Evolutionary conservation across 352 stramenopile genomes (phyloP).

Genomic region (Phytopythium boreale): DNA sequence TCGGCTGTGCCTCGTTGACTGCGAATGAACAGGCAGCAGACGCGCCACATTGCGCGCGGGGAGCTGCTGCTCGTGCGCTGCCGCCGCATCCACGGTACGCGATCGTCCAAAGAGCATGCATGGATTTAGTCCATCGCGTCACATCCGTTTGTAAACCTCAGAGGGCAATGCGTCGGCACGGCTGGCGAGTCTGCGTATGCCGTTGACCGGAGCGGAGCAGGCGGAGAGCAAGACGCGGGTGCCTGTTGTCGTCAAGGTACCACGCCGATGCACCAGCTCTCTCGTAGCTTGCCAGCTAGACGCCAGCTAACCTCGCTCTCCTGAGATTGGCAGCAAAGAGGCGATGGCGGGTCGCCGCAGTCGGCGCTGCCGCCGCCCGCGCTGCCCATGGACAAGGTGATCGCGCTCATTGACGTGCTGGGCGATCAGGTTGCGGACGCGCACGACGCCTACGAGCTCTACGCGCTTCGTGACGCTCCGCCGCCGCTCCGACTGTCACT

Average conservation of each 20-base stretch:
- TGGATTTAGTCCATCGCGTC: not conserved
- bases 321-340: not conserved
- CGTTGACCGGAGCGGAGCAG: not conserved
- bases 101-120: not conserved
- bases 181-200: constrained; percentile 1
- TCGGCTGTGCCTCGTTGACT: not conserved
- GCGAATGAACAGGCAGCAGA: constrained; percentile 21
- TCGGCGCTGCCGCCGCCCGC: not conserved
- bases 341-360: not conserved
- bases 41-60: constrained; percentile 35
- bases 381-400: constrained; percentile 38
- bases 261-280: too few species aligned
- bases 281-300: not conserved
- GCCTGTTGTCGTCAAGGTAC: not conserved
- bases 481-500: constrained; percentile 33
- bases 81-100: constrained; percentile 18
- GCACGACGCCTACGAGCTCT: constrained; percentile 49
- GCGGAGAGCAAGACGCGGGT: not conserved
- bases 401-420: constrained; percentile 57
- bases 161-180: not conserved
- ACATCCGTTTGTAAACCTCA: not conserved
- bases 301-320: not conserved
- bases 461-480: constrained; percentile 17
- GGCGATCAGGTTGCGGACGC: constrained; percentile 59
- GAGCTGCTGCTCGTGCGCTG: constrained; percentile 58